Evolutionary conservation across 768 basidiomycete species (phyloP), one percentile per base, ranked within the genome.

Genomic region (Mrakia hoshinonis): DNA sequence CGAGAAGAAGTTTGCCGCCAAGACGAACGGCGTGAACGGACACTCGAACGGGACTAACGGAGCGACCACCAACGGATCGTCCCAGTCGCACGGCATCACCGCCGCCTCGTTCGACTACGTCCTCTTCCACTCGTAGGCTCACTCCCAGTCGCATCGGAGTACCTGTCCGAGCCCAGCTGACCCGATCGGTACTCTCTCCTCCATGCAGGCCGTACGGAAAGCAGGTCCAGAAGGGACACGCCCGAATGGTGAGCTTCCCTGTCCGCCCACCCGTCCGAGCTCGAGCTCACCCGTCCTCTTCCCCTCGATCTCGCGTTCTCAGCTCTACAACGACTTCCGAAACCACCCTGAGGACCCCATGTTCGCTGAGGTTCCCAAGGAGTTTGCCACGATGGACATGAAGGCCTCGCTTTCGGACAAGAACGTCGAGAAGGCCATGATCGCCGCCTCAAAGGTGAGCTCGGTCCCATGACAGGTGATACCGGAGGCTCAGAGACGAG

Each of bases 171-270:
- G 22, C 31, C 34, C 34, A 15, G 36, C 58, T 65, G 26, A 6
- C 9, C 4, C 38, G 29, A 13, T 38, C 48, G 26, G 4, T 43
- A 26, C 49, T 15, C 52, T 20, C 15, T 47, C 11, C 36, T 9
- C 31, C 65, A 3, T 58, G n/a, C n/a, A 89, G 88, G 72, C 96
- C 96, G 0, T 99, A 97, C 81, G 95, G 96, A 82, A 99, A 99
- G 83, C 90, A 96, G 79, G 94, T 96, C 67, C 90, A 96, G 80
- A 99, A 97, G 82, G 93, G 91, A 54, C 89, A 95, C 79, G 95
- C 91, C 47, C 90, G 96, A 70, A 83, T 98, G 78, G 83, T 83
- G 65, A 63, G 82, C 77, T 18, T 2, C 10, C 26, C 31, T 3
- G 24, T 46, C 64, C 22, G 2, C 31, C 29, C 10, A 20, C 10